Base-by-base conservation (phyloP, 2,329 filamentous ascomycete species). In the Penicillium sp. region DNA sequence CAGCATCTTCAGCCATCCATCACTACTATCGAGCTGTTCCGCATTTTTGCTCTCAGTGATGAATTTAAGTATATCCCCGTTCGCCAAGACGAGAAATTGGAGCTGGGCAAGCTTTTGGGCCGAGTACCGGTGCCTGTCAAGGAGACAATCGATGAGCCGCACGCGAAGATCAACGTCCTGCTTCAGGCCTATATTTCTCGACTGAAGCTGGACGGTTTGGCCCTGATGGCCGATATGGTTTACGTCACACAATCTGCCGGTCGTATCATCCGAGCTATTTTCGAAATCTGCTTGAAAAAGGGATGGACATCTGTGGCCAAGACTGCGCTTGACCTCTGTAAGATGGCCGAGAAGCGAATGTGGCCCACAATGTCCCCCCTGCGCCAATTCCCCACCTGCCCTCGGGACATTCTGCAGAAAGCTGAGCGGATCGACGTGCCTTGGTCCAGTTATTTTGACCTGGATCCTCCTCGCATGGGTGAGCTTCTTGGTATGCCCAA, bases 51-150 rank as follows among this genome's bases (percentile, higher is more conserved):
- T 13, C 84, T 98, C 35, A 98, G 95, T 70, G 92, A 96, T 54
- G 95, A 99, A 75, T 99, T 99, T 83, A 98, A 97, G 76, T 99
- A 96, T 75, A 99, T 99, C 43, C 95, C 95, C 2, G 93, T 99
- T 35, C 89, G 95, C 43, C 93, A 97, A 70, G 95, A 99, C 68
- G 95, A 99, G 80, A 98, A 98, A 80, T 82, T 99, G 31, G 95
- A 99, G 75, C 82, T 99, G 53, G 92, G 92, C 5, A 97, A 98
- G 74, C 81, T 99, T 31, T 82, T 99, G 23, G 89, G 89, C 10
- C 85, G 90, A 64, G 95, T 99, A 0, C 95, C 95, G 1, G 92
- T 99, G 54, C 95, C 95, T 4, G 92, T 99, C 66, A 99, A 99
- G 76, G 95, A 99, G 77, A 92, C 92, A 67, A 93, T 98, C 50